Base-by-base conservation (phyloP, 1,284 basidiomycete genomes). In the Ceratobasidium papillatum region DNA sequence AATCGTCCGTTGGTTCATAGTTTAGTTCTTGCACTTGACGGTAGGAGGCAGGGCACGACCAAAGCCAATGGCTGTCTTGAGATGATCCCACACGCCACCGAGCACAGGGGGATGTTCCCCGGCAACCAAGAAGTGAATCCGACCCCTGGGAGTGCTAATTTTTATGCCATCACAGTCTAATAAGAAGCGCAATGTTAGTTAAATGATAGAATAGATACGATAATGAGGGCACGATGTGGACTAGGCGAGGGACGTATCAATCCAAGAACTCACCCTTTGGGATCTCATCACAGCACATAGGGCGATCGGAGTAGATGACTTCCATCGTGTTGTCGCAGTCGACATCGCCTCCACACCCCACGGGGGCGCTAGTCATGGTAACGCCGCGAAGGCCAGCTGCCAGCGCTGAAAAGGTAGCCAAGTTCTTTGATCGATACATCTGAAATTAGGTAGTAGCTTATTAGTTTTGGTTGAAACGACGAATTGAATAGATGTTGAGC, bases 11-110 rank as follows among this genome's bases (percentile, higher is more conserved):
- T n/a, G 19, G 19, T 61, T 47, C 54, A 25, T 38, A 34, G 36
- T 71, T 71, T 36, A 71, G 19, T 71, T 61, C 68, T 71, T 71
- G 68, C 68, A 71, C 19, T 71, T 71, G 41, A 71, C 49, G 34
- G 65, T 41, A 41, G 56, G 41, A 5, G 68, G 68, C 12, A 72
- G 68, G 27, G 68, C 56, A 17, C 56, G 68, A 30, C 68, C 68
- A 27, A 72, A 72, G 19, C 68, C 68, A 19, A 72, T 51, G 17
- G 68, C 68, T 32, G 68, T 61, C 56, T 72, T 72, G 56, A 72
- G 68, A 36, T 72, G 68, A 49, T 59, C 68, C 68, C 68, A 72
- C 54, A 61, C 36, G 8, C 68, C 56, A n/a, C 68, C 68, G 8
- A 72, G n/a, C 17, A 30, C 56, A 38, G 68, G 68, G n/a, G 68